Evolutionary conservation across 2,329 filamentous ascomycete species (phyloP).

Genomic region (Fusarium oxysporum): DNA sequence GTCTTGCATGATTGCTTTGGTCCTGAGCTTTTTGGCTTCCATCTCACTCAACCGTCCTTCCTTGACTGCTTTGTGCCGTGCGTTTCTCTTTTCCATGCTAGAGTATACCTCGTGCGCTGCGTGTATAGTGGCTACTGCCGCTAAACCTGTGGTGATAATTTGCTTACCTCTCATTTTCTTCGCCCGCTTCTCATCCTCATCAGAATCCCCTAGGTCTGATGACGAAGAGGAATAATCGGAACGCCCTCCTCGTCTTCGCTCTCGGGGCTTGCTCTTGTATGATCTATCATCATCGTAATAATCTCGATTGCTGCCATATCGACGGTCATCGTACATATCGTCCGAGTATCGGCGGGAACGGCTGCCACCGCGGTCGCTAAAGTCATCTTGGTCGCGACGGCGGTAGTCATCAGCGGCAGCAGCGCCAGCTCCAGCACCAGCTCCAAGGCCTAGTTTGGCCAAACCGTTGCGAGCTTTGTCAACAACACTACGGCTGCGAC

Average conservation of each 20-base stretch:
- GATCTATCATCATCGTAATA: constrained; percentile 62
- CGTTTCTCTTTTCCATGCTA: constrained; percentile 67
- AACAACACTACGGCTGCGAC: constrained; percentile 74
- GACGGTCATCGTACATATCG: constrained; percentile 60
- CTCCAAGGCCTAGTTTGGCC: constrained; percentile 71
- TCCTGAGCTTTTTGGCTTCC: constrained; percentile 68
- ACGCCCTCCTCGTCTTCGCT: constrained; percentile 54
- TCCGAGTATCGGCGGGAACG: constrained; percentile 57
- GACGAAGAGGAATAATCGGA: constrained; percentile 63
- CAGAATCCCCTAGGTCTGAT: constrained; percentile 68
- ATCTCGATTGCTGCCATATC: constrained; percentile 54
- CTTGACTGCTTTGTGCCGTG: constrained; percentile 64
- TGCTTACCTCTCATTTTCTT: constrained; percentile 73
- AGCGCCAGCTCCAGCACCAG: constrained; percentile 52
- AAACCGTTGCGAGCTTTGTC: constrained; percentile 71
- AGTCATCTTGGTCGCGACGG: constrained; percentile 59
- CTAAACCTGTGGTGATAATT: constrained; percentile 66
- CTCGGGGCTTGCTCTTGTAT: constrained; percentile 54
- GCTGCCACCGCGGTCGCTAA: constrained; percentile 56
- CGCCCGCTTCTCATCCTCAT: constrained; percentile 65
- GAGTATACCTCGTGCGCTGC: constrained; percentile 69
- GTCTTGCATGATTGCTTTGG: constrained; percentile 67
- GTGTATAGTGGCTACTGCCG: constrained; percentile 70
- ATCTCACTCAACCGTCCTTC: constrained; percentile 63
- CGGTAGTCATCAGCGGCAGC: constrained; percentile 52